Percentiles rank a stretch among this genome's conserved stretches.
Conservation (phyloP, 2,329 filamentous ascomycete genomes). For the Taxawa tesnikishii region DNA sequence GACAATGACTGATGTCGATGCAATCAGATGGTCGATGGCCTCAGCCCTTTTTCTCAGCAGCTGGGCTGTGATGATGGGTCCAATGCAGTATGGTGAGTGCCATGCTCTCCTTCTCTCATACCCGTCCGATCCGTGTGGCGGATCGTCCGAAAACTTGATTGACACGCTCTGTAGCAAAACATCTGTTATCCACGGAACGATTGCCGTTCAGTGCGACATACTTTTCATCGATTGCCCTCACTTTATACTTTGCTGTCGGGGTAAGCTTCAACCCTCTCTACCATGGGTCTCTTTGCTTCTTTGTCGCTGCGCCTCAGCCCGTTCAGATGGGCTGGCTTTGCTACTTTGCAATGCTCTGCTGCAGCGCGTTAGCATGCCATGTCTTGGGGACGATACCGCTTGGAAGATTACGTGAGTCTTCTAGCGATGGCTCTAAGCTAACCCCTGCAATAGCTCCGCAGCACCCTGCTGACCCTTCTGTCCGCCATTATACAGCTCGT, state of each 20-base stretch:
- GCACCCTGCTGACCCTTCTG: conserved; percentile 71
- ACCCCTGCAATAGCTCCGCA: conserved; percentile 63
- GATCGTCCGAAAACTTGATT: conserved; percentile 3
- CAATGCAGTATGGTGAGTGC: conserved; percentile 54
- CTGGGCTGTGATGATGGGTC: conserved; percentile 92
- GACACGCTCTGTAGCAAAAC: conserved; percentile 43
- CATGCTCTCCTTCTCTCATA: neutral
- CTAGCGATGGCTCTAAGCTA: no score
- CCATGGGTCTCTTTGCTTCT: conserved; percentile 2
- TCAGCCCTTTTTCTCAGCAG: conserved; percentile 82
- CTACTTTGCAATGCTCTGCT: no score
- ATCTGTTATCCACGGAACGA: conserved; percentile 72
- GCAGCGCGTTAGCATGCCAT: no score
- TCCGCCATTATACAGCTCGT: conserved; percentile 74
- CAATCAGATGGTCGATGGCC: conserved; percentile 79
- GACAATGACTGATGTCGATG: conserved; percentile 21
- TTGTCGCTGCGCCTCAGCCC: no score
- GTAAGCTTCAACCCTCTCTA: conserved; percentile 44
- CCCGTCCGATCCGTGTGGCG: neutral
- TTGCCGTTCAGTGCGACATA: conserved; percentile 90
- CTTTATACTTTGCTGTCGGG: conserved; percentile 82
- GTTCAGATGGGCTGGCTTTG: no score
- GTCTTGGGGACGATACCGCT: no score
- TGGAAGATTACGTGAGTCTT: no score
- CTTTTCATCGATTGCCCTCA: conserved; percentile 83